Percentiles rank a stretch among this genome's conserved stretches.
Conservation (phyloP, 768 basidiomycete species). For the Trametes cinnabarina region DNA sequence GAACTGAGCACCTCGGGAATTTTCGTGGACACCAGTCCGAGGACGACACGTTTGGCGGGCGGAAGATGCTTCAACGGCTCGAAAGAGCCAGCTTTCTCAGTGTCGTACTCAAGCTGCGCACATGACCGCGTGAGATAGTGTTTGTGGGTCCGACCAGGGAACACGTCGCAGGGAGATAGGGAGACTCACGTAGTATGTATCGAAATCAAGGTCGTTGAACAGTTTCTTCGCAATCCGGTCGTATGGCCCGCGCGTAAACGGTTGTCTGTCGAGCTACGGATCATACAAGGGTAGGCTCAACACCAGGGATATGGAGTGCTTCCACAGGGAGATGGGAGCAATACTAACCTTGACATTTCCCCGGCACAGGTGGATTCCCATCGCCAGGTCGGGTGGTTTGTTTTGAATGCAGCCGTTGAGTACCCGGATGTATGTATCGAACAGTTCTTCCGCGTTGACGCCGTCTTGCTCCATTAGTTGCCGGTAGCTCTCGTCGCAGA, state of each 20-base stretch:
- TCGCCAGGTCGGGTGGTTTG: conserved; percentile 49
- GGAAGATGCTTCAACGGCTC: conserved; percentile 50
- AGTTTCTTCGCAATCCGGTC: conserved; percentile 49
- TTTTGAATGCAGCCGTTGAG: conserved; percentile 54
- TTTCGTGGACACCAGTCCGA: conserved; percentile 44
- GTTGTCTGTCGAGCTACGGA: conserved; percentile 39
- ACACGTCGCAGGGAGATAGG: too few relatives aligned
- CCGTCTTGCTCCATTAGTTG: conserved; percentile 55
- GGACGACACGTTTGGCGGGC: conserved; percentile 37
- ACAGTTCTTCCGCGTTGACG: conserved; percentile 57
- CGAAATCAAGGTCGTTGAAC: conserved; percentile 56
- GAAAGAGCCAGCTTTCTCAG: conserved; percentile 58
- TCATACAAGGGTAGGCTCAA: conserved; percentile 14
- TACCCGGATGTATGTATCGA: conserved; percentile 64
- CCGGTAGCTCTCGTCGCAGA: conserved; percentile 55
- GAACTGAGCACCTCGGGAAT: conserved; percentile 28
- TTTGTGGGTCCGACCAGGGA: too few relatives aligned
- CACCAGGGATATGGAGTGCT: neutral
- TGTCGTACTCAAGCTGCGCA: conserved; percentile 56
- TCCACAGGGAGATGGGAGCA: too few relatives aligned
- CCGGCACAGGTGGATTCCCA: conserved; percentile 61
- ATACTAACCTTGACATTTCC: conserved; percentile 34
- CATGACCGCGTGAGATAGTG: neutral
- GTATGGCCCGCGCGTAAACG: conserved; percentile 60
- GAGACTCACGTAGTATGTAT: conserved; percentile 38